These are phyloP conservation scores for Ustilago shanxiensis DNA, from an alignment of 1,284 basidiomycete genomes.

Conservation along the genomic window DNA sequence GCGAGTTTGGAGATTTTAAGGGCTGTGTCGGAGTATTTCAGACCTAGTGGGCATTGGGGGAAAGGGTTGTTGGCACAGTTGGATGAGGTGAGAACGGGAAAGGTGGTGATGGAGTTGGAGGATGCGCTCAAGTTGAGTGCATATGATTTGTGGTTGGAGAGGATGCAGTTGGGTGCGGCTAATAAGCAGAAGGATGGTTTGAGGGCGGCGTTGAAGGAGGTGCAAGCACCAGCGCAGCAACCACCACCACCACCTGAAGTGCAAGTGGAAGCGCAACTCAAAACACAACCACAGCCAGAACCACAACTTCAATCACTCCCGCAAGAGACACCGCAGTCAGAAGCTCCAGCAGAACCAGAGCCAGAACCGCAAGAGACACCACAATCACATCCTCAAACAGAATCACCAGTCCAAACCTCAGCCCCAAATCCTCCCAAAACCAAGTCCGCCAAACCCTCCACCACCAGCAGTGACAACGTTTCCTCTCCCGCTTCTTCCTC, in stretches of 20 bases:
- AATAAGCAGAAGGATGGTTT: constrained; percentile 13
- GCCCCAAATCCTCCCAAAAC: not conserved
- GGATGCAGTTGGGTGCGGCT: not conserved
- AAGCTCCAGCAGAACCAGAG: not conserved
- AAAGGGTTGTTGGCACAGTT: constrained; percentile 14
- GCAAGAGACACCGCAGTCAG: no score
- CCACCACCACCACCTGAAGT: not conserved
- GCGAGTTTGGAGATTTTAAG: constrained; percentile 58
- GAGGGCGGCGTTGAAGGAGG: constrained; percentile 21
- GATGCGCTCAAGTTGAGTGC: constrained; percentile 30
- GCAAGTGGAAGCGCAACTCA: not conserved
- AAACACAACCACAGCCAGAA: not conserved
- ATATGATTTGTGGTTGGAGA: constrained; percentile 31
- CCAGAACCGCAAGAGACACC: no score
- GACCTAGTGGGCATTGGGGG: not conserved
- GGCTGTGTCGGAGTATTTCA: constrained; percentile 29
- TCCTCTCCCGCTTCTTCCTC: not conserved
- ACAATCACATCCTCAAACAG: no score
- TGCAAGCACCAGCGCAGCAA: constrained; percentile 14
- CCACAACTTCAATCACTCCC: no score
- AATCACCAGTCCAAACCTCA: not conserved
- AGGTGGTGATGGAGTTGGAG: constrained; percentile 14
- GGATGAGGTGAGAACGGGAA: constrained; percentile 7
- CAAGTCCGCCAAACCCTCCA: not conserved
- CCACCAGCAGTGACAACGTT: no score